Conservation (phyloP, 192 early-diverging fungal species). For the Funneliformis geosporum region DNA sequence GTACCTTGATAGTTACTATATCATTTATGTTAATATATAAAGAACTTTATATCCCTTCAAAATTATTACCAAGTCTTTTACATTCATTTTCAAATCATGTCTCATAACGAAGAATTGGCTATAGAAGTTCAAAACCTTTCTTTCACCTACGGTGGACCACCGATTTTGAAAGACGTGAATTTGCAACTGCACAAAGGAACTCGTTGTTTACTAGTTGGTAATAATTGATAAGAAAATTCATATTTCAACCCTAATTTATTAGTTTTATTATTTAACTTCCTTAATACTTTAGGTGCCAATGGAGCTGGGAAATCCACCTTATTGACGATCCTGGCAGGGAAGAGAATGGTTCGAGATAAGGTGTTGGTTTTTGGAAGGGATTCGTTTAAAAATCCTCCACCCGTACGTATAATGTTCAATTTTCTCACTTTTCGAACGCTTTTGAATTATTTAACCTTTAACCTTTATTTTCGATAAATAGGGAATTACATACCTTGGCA, state of each 20-base stretch:
- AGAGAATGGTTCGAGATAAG: slow-evolving; percentile 58
- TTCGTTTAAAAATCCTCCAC: slow-evolving; percentile 64
- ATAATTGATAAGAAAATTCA: slow-evolving; percentile 36
- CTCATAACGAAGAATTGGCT: slow-evolving; percentile 3
- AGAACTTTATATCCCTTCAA: too few species aligned
- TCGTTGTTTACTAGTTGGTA: slow-evolving; percentile 71
- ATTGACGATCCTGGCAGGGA: slow-evolving; percentile 70
- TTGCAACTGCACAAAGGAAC: slow-evolving; percentile 56
- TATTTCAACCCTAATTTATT: not conserved
- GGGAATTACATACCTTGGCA: slow-evolving; percentile 75
- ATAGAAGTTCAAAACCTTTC: slow-evolving; percentile 55
- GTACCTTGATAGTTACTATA: not conserved
- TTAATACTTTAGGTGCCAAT: slow-evolving; percentile 25
- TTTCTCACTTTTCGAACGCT: slow-evolving; percentile 1
- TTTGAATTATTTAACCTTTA: not conserved
- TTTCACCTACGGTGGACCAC: slow-evolving; percentile 61
- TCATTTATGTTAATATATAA: too few species aligned
- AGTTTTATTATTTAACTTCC: not conserved
- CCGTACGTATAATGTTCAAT: slow-evolving; percentile 36
- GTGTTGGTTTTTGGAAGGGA: slow-evolving; percentile 63
- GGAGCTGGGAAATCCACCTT: slow-evolving; percentile 67
- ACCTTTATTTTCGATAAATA: slow-evolving; percentile 22
- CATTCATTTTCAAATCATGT: too few species aligned
- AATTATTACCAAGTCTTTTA: too few species aligned
- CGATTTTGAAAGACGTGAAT: slow-evolving; percentile 57